These are phyloP conservation scores for Rostrohypoxylon terebratum DNA, from an alignment of 495 filamentous ascomycete genomes.

Conservation along the genomic window DNA sequence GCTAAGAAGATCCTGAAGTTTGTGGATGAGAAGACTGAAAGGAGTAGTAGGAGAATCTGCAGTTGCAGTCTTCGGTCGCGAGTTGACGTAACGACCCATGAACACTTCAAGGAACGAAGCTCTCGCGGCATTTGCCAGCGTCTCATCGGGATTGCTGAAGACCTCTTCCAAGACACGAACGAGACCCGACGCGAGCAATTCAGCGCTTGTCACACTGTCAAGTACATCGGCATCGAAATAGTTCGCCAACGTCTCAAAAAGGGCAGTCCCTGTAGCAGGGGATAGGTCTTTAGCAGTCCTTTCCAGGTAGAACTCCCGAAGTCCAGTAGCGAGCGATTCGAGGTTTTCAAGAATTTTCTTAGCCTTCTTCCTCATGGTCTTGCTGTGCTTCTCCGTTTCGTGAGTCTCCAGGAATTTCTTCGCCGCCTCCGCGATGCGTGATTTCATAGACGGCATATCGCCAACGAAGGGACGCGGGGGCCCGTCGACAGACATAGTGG, in stretches of 20 bases:
- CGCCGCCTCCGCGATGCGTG: conserved; percentile 78
- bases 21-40: conserved; percentile 91
- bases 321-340: conserved; percentile 74
- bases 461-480: conserved; percentile 58
- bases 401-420: conserved; percentile 85
- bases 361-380: conserved; percentile 80
- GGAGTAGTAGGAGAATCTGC: conserved; percentile 77
- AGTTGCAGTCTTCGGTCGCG: conserved; percentile 70
- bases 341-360: conserved; percentile 77
- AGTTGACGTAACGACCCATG: conserved; percentile 77
- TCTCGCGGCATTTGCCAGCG: conserved; percentile 70
- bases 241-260: conserved; percentile 83
- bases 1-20: conserved; percentile 94
- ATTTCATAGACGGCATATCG: conserved; percentile 72
- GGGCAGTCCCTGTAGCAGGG: conserved; percentile 65
- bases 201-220: conserved; percentile 96
- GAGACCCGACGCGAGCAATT: conserved; percentile 89
- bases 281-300: conserved; percentile 56
- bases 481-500: conserved; percentile 67
- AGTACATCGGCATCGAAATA: conserved; percentile 89
- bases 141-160: conserved; percentile 75
- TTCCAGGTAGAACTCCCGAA: conserved; percentile 74
- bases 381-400: conserved; percentile 77
- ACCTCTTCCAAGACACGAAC: conserved; percentile 84
- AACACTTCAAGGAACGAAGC: conserved; percentile 94